Evolutionary conservation across 2,329 filamentous ascomycete species (phyloP).

Genomic region (Colletotrichum gloeosporioides): DNA sequence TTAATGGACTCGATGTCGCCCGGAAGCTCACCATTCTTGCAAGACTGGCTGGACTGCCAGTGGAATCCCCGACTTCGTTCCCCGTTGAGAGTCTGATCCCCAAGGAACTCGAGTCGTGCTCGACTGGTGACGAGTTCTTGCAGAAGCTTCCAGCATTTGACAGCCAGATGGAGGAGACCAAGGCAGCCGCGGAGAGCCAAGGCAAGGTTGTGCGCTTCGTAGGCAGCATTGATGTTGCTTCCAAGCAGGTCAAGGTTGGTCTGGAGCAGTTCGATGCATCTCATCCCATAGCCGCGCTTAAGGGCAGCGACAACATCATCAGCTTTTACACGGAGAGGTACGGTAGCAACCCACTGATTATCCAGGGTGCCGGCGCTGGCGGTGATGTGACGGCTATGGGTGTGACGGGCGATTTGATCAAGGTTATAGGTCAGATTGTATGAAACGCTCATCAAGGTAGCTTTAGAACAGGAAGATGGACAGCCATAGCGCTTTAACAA

Average conservation of each 20-base stretch:
- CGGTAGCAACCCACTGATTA: conserved; percentile 86
- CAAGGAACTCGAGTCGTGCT: conserved; percentile 77
- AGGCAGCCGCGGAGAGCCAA: conserved; percentile 81
- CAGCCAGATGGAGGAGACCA: conserved; percentile 85
- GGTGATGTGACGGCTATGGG: conserved; percentile 98
- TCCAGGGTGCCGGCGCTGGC: conserved; percentile 93
- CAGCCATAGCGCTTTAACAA: background rate
- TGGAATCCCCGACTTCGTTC: conserved; percentile 86
- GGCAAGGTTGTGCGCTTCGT: conserved; percentile 95
- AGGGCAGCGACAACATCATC: conserved; percentile 99
- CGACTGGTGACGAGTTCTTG: conserved; percentile 86
- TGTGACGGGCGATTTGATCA: conserved; percentile 90
- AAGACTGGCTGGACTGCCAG: conserved; percentile 79
- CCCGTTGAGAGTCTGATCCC: conserved; percentile 95
- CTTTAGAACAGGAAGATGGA: background rate
- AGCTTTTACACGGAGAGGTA: conserved; percentile 98
- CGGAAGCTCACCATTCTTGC: conserved; percentile 95
- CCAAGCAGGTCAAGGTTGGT: conserved; percentile 86
- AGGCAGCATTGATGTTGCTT: conserved; percentile 87
- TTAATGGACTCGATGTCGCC: conserved; percentile 91
- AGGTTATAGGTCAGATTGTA: conserved; percentile 77
- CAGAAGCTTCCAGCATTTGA: conserved; percentile 82
- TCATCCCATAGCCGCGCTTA: conserved; percentile 90
- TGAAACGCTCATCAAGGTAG: conserved; percentile 27
- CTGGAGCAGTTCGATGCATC: conserved; percentile 87